Percentiles rank a stretch among this genome's conserved stretches.
Evolutionary conservation across 2,329 filamentous ascomycete genomes (phyloP).

Genomic region (Colletotrichum sp.): DNA sequence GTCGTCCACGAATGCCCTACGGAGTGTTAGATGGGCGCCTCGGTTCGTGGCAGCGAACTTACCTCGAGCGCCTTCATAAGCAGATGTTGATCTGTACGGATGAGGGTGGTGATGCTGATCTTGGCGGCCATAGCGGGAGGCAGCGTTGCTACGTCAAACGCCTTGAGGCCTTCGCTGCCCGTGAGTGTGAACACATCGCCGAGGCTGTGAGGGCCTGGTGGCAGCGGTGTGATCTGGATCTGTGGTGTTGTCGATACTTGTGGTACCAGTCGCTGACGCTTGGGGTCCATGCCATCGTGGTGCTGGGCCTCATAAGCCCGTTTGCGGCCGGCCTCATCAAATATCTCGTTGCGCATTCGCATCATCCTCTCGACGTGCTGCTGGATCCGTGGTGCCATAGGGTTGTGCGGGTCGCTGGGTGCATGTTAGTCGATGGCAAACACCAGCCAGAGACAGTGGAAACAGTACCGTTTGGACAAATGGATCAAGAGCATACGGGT

Average conservation of each 20-base stretch:
- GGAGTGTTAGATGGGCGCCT: conserved; percentile 16
- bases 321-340: conserved; percentile 82
- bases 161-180: conserved; percentile 72
- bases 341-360: conserved; percentile 77
- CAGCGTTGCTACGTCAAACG: conserved; percentile 83
- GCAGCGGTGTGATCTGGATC: conserved; percentile 71
- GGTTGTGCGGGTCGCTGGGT: conserved; percentile 78
- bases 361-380: conserved; percentile 85
- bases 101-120: conserved; percentile 81
- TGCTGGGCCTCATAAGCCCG: conserved; percentile 74
- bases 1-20: conserved; percentile 58
- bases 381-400: conserved; percentile 79
- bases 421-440: conserved; percentile 26
- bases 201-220: conserved; percentile 77
- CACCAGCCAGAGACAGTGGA: neutral
- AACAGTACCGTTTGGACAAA: conserved; percentile 73
- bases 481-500: conserved; percentile 84
- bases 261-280: conserved; percentile 72
- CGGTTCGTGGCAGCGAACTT: conserved; percentile 37
- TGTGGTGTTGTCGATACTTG: conserved; percentile 27
- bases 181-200: conserved; percentile 89
- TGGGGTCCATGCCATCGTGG: conserved; percentile 77
- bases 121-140: conserved; percentile 77
- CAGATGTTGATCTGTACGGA: conserved; percentile 70
- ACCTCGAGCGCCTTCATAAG: conserved; percentile 78